Base-by-base conservation (phyloP, 495 filamentous ascomycete genomes). In the Glonium stellatum region DNA sequence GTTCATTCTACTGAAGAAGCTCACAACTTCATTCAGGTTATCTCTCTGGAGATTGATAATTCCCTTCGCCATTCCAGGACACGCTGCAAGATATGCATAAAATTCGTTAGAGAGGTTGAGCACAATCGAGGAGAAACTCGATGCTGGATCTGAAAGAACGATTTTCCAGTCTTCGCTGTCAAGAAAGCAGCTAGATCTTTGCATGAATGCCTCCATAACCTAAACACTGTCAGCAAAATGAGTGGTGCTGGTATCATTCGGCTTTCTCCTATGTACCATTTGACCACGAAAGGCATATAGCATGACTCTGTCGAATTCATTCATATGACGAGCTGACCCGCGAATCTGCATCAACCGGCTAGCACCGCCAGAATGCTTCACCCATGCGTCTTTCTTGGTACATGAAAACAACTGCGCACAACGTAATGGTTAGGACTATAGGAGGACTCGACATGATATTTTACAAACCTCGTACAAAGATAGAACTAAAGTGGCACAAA, bases 351-450 rank as follows among this genome's bases (percentile, higher is more conserved):
- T 71, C 34, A 75, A 58, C 3, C 68, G 65, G 19, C 68, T 68
- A 21, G 73, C 69, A n/a, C 75, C 75, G 5, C 67, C 58, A 5
- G 72, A 72, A 62, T 76, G 74, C 42, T 67, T 67, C 4, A 74
- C 56, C 72, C 74, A 77, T 25, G 48, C 48, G 25, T 51, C 18
- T 51, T 51, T 51, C 48, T 51, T 51, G 8, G 48, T 51, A 31
- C 48, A 51, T 25, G 48, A 18, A 51, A 25, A 51, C 13, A 27
- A 25, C 48, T 51, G 31, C 21, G 18, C 21, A 23, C n/a, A n/a
- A n/a, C n/a, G 31, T 9, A 51, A 25, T 8, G 48, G 13, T 51
- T 27, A 51, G 18, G 13, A 51, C 15, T 10, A 23, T 25, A 8
- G 8, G 19, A 25, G 31, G 4, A 13, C 13, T 4, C 39, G 6